Evolutionary conservation across 2,329 filamentous ascomycete genomes (phyloP), one percentile per base, ranked within the genome.

Genomic region (Aureobasidium sp.): DNA sequence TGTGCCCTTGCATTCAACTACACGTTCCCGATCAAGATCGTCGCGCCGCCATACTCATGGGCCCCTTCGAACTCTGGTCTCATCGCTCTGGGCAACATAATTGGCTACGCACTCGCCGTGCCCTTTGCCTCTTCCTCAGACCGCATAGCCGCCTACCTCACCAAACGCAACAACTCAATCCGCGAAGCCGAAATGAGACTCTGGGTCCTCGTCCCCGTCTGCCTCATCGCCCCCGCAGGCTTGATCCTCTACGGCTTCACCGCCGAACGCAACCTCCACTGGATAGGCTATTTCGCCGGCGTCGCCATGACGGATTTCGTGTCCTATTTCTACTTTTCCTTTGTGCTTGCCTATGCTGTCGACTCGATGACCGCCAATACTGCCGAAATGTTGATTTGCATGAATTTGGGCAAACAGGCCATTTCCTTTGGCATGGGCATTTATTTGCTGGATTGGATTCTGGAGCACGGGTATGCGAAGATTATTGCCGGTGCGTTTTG

Each of bases 271-370:
- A 62, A 71, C 36, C 67, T 74, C 1, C 72, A 73, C 64, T 74
- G 71, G 72, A 66, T 73, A n/a, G 71, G 71, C 5, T 75, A 74
- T 64, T 75, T 75, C 63, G 69, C 70, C 22, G 73, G 72, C 55
- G 71, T 74, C 0, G 71, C 68, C 1, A 71, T 75, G 71, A 66
- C 67, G 31, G 70, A 74, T 56, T 75, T 71, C 70, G 70, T 68
- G 5, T 62, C 64, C 12, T 67, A 71, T 49, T 73, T 74, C 63
- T 73, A 69, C 68, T 74, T 74, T 64, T 69, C 68, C 15, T 83
- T 85, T 67, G 81, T 82, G 12, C 75, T 87, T 9, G 83, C 83
- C 2, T 86, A 86, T 67, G 82, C 83, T 1, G 80, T 86, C 41
- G 83, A 86, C 68, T 80, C 77, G 58, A 84, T 86, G 70, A 80